Conservation (phyloP, 2,329 filamentous ascomycete species). For the Sarocladium oryzae region DNA sequence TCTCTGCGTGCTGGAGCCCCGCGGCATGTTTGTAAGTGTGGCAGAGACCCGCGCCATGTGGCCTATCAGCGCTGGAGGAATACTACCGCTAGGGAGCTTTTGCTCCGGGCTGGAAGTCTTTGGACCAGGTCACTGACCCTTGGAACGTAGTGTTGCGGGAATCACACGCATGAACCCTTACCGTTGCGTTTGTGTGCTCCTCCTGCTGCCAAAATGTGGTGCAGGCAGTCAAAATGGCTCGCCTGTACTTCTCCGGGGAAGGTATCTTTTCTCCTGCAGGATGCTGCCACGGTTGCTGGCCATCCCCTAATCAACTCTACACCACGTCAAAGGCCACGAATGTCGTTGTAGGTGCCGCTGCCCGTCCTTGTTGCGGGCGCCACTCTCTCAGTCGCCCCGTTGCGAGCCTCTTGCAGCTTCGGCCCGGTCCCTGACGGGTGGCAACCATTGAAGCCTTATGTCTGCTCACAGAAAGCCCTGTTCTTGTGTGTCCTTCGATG, state of each 20-base stretch:
- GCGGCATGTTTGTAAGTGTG: neutral
- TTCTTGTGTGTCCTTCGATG: neutral
- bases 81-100: slow-evolving; percentile 7
- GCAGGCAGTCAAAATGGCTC: slow-evolving; percentile 24
- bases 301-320: neutral
- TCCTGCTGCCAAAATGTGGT: slow-evolving; percentile 2
- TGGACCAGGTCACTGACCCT: neutral
- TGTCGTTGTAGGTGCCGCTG: slow-evolving; percentile 6
- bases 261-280: slow-evolving; percentile 1
- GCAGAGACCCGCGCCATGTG: neutral
- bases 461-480: neutral
- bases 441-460: slow-evolving; percentile 5
- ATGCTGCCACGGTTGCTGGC: slow-evolving; percentile 3
- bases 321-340: neutral
- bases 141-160: slow-evolving; percentile 1
- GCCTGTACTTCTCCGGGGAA: slow-evolving; percentile 7
- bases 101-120: slow-evolving; percentile 9
- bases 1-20: neutral
- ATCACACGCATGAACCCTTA: slow-evolving; percentile 1
- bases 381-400: neutral
- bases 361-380: neutral
- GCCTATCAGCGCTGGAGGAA: slow-evolving; percentile 10
- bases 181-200: slow-evolving; percentile 13
- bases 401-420: neutral
- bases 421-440: slow-evolving; percentile 6